These are phyloP conservation scores for Taphrina populina DNA, from an alignment of 1,139 yeast genomes.

Conservation along the genomic window DNA sequence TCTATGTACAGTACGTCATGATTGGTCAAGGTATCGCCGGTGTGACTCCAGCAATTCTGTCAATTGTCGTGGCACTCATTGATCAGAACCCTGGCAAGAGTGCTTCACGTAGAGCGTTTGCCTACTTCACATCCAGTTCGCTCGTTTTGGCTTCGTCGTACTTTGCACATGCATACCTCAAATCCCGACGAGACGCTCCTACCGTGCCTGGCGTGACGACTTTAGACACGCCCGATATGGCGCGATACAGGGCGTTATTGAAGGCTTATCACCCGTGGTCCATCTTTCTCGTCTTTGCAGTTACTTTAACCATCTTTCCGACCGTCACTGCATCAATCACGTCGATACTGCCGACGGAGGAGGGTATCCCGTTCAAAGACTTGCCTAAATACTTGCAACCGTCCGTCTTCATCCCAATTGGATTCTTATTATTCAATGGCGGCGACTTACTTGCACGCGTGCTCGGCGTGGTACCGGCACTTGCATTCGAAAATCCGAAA, in stretches of 20 bases:
- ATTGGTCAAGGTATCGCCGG: constrained; percentile 33
- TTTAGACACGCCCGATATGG: constrained; percentile 2
- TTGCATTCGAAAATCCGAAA: constrained; percentile 40
- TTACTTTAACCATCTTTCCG: constrained; percentile 72
- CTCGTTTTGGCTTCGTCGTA: constrained; percentile 19
- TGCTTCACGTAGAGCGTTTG: constrained; percentile 13
- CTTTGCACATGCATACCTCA: constrained; percentile 33
- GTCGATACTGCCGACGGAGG: constrained; percentile 50
- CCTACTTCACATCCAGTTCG: constrained; percentile 21
- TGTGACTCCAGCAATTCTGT: constrained; percentile 24
- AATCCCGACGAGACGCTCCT: constrained; percentile 30
- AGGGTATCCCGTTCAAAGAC: constrained; percentile 27
- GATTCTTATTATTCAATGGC: constrained; percentile 78
- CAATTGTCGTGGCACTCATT: constrained; percentile 21
- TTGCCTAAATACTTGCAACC: constrained; percentile 45
- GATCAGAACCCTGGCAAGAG: background rate
- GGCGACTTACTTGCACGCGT: constrained; percentile 84
- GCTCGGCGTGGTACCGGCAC: constrained; percentile 43
- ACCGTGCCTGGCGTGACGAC: constrained; percentile 4
- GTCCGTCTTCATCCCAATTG: constrained; percentile 67
- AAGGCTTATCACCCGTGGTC: constrained; percentile 64
- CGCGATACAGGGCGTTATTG: constrained; percentile 43
- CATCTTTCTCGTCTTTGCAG: constrained; percentile 70
- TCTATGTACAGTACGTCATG: constrained; percentile 20
- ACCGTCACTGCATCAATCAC: constrained; percentile 78